These are phyloP conservation scores for Rhodomyrtus psidioides DNA, from an alignment of 441 rosid species.

Conservation along the genomic window DNA sequence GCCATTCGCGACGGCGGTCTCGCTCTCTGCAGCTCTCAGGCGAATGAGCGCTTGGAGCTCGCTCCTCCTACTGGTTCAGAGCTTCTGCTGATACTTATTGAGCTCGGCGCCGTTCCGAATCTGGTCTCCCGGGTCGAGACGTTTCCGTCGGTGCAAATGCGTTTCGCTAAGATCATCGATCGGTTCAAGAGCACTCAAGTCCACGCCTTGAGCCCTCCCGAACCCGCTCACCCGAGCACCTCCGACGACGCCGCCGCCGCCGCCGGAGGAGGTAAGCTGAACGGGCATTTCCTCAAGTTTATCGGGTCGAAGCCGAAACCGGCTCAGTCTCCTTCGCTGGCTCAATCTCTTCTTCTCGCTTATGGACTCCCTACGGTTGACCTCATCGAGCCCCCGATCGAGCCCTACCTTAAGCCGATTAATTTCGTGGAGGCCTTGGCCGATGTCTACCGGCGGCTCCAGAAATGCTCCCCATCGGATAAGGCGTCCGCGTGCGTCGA, in stretches of 20 bases:
- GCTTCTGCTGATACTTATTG: neutral
- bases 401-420: constrained; percentile 55
- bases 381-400: constrained; percentile 70
- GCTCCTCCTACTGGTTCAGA: neutral
- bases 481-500: constrained; percentile 46
- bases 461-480: constrained; percentile 42
- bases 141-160: constrained; percentile 24
- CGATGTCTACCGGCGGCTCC: constrained; percentile 44
- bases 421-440: constrained; percentile 71
- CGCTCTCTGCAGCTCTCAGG: neutral
- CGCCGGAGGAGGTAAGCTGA: constrained; percentile 53
- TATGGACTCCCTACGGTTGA: constrained; percentile 66
- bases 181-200: constrained; percentile 80
- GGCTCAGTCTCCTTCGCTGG: constrained; percentile 34
- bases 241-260: constrained; percentile 4
- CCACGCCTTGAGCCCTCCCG: constrained; percentile 53
- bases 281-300: constrained; percentile 59
- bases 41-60: neutral
- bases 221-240: constrained; percentile 18
- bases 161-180: constrained; percentile 71
- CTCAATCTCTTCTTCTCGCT: constrained; percentile 37
- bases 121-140: neutral
- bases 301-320: constrained; percentile 41
- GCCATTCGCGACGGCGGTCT: neutral
- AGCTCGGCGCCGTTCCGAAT: neutral